Base-by-base conservation (phyloP, 257 asterid genomes). In the Anisodus acutangulus region DNA sequence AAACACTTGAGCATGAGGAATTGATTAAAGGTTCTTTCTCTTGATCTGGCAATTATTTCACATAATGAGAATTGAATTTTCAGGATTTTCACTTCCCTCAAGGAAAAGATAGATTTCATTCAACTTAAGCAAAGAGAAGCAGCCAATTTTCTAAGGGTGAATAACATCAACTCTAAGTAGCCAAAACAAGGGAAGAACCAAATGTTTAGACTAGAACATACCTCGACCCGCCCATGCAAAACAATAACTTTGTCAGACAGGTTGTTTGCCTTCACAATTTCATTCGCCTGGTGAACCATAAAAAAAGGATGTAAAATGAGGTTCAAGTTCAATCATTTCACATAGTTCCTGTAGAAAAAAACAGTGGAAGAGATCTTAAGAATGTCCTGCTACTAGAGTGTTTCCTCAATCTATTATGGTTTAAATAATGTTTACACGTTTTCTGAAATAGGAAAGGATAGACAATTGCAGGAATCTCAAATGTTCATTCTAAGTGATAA, bases 171-270 rank as follows among this genome's bases (percentile, higher is more conserved):
- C 17, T 68, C 54, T 39, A 70, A 81, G 59, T 82, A 51, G 62
- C 47, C 59, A 76, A 67, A 76, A 74, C 81, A 78, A 8, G 60
- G 16, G 8, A 54, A 47, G 54, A 31, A 59, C 19, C 43, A 59
- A 72, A 53, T 19, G 60, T 19, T 39, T 67, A 63, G 86, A 59
- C 84, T 82, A 70, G 74, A 69, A 79, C 88, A 81, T 88, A 95
- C 99, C 98, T 95, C 99, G 86, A 95, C 92, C 63, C 99, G 94
- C 82, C 98, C 99, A 85, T 95, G 99, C 91, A 95, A 86, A 84
- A 95, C 99, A 88, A 90, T 86, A 81, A 95, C 83, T 86, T 89
- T 93, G 85, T 91, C 97, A 19, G 97, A 91, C 79, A 95, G 88
- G 91, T 94, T 95, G 90, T 95, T 95, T 72, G 98, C 94, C 91